These are phyloP conservation scores for Zarea fungicola DNA, from an alignment of 2,329 filamentous ascomycete genomes.

Conservation along the genomic window DNA sequence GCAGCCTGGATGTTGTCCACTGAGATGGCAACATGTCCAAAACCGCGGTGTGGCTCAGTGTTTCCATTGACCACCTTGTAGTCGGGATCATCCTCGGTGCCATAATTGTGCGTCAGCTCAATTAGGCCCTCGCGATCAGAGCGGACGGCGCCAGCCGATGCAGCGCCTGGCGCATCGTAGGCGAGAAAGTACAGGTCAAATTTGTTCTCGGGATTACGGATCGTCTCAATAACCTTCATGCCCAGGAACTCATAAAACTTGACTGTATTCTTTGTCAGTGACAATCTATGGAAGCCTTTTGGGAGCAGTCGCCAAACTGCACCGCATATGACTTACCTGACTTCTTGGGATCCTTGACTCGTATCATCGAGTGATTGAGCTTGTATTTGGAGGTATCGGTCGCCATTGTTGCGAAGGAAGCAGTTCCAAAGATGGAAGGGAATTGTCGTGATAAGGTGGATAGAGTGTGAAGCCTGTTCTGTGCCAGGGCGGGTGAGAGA, in stretches of 20 bases:
- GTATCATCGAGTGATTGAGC: slow-evolving; percentile 86
- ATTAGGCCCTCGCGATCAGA: slow-evolving; percentile 87
- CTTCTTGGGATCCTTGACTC: slow-evolving; percentile 88
- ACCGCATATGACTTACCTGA: slow-evolving; percentile 60
- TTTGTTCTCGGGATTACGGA: slow-evolving; percentile 78
- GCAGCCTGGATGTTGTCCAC: slow-evolving; percentile 84
- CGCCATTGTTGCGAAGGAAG: too few relatives aligned
- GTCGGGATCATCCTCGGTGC: slow-evolving; percentile 79
- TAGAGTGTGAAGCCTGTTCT: too few relatives aligned
- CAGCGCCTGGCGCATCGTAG: slow-evolving; percentile 71
- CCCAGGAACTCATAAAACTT: slow-evolving; percentile 96
- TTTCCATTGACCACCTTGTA: slow-evolving; percentile 88
- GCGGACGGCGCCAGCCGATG: slow-evolving; percentile 63
- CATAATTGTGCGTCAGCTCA: slow-evolving; percentile 80
- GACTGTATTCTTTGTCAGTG: slow-evolving; percentile 41
- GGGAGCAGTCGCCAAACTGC: neutral
- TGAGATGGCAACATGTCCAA: slow-evolving; percentile 80
- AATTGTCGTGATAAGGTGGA: too few relatives aligned
- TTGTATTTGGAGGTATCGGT: slow-evolving; percentile 77
- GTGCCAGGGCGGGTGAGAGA: too few relatives aligned
- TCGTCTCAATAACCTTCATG: slow-evolving; percentile 75
- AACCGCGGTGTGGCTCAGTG: slow-evolving; percentile 73
- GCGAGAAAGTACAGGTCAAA: slow-evolving; percentile 96
- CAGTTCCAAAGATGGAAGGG: too few relatives aligned
- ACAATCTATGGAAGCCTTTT: neutral